Percentiles rank a stretch among this genome's conserved stretches.
Evolutionary conservation across 495 filamentous ascomycete genomes (phyloP).

Genomic region (Penicillium cataractarum): DNA sequence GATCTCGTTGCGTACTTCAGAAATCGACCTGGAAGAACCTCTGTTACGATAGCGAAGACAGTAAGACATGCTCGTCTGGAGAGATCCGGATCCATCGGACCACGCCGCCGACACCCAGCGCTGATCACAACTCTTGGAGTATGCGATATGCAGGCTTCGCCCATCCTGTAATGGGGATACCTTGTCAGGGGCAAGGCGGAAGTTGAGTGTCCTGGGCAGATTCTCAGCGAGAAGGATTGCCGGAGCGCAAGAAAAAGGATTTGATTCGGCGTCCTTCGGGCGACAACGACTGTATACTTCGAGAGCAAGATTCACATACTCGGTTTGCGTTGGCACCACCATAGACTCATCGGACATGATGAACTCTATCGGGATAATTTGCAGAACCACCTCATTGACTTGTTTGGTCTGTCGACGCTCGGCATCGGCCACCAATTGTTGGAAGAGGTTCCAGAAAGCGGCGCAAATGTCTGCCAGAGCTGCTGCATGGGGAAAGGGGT

Average conservation of each 20-base stretch:
- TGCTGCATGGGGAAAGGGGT: slow-evolving; percentile 66
- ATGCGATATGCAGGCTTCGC: slow-evolving; percentile 83
- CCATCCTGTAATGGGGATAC: slow-evolving; percentile 78
- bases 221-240: slow-evolving; percentile 76
- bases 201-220: slow-evolving; percentile 73
- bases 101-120: slow-evolving; percentile 91
- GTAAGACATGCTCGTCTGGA: slow-evolving; percentile 79
- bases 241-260: slow-evolving; percentile 56
- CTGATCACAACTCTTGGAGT: slow-evolving; percentile 77
- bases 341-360: slow-evolving; percentile 68
- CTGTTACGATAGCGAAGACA: slow-evolving; percentile 69
- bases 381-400: slow-evolving; percentile 74
- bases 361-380: slow-evolving; percentile 76
- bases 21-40: slow-evolving; percentile 55
- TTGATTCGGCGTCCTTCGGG: slow-evolving; percentile 49
- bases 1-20: slow-evolving; percentile 74
- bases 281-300: slow-evolving; percentile 88
- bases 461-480: slow-evolving; percentile 76
- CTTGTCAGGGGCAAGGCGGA: slow-evolving; percentile 65
- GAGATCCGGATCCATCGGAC: slow-evolving; percentile 80
- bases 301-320: slow-evolving; percentile 70
- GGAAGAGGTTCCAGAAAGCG: slow-evolving; percentile 75
- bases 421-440: slow-evolving; percentile 60
- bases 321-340: slow-evolving; percentile 65
- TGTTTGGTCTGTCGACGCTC: slow-evolving; percentile 53